Base-by-base conservation (phyloP, 164 flowering plant genomes). In the Chimonanthus salicifolius region DNA sequence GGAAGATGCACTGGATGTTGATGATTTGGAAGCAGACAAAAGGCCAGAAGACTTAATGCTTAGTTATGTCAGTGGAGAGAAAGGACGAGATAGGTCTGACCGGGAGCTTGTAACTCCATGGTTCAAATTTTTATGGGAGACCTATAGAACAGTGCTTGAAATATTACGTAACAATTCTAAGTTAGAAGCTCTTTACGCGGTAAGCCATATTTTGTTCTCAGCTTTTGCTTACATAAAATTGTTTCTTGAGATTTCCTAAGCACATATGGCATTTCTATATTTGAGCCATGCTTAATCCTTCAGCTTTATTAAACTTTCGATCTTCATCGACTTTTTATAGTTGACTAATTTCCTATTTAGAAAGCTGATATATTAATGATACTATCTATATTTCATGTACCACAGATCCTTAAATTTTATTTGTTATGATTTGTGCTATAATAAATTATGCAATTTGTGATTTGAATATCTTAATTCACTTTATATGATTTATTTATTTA, bases 41-140 rank as follows among this genome's bases (percentile, higher is more conserved):
- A 90, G 90, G 79, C 99, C 99, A 2, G 99, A 95, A 81, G 98
- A 95, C 77, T 82, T 95, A 11, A 90, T 92, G 97, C 83, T 95
- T 13, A 95, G 99, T 78, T 92, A 87, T 85, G 99, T 95, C 62
- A 89, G 98, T 85, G 98, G 99, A 46, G 99, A 95, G 80, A 95
- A 93, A 74, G 98, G 96, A 60, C 90, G 90, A 72, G 98, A 95
- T 54, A 88, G 99, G 78, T 95, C 99, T 65, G 99, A 95, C 75
- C 89, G 96, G 43, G 99, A 93, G 75, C 93, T 93, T 76, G 99
- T 94, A 44, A 94, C 99, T 0, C 99, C 98, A 0, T 92, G 99
- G 98, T 92, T 95, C 79, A 95, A 95, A 79, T 95, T 95, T 80
- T 76, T 95, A 75, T 95, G 99, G 99, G 99, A 95, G 76, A 95